Evolutionary conservation across 495 filamentous ascomycete species (phyloP).

Genomic region (Hyaloscypha bicolor): DNA sequence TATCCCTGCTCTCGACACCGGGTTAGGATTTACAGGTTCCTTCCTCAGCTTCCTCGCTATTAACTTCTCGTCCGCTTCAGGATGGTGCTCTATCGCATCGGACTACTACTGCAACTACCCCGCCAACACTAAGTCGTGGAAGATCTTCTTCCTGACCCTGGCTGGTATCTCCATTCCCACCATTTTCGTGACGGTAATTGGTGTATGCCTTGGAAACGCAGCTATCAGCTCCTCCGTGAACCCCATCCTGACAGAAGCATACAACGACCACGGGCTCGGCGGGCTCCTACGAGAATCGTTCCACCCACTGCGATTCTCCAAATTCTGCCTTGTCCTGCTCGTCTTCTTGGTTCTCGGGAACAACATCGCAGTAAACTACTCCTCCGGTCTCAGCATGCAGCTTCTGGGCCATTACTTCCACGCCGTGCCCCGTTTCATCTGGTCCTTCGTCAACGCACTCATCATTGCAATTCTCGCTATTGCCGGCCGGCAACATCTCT

Average conservation of each 20-base stretch:
- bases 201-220: constrained; percentile 54
- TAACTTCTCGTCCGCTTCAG: constrained; percentile 58
- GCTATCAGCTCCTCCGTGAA: constrained; percentile 50
- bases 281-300: constrained; percentile 56
- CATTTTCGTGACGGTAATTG: constrained; percentile 56
- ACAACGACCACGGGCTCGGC: constrained; percentile 58
- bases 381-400: constrained; percentile 46
- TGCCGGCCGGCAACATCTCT: constrained; percentile 48
- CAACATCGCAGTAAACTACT: constrained; percentile 49
- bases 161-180: constrained; percentile 55
- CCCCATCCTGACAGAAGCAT: constrained; percentile 31
- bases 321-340: constrained; percentile 58
- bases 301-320: constrained; percentile 59
- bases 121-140: constrained; percentile 51
- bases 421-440: constrained; percentile 49
- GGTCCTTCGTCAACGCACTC: constrained; percentile 47
- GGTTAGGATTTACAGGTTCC: constrained; percentile 42
- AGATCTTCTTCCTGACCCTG: constrained; percentile 55
- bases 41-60: constrained; percentile 56
- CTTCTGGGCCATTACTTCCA: constrained; percentile 38
- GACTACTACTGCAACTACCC: constrained; percentile 69
- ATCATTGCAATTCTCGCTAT: constrained; percentile 44
- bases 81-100: constrained; percentile 60
- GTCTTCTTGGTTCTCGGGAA: constrained; percentile 53
- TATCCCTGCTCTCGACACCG: constrained; percentile 31